Evolutionary conservation across 768 basidiomycete genomes (phyloP).

Genomic region (Coprinopsis strossmayeri): DNA sequence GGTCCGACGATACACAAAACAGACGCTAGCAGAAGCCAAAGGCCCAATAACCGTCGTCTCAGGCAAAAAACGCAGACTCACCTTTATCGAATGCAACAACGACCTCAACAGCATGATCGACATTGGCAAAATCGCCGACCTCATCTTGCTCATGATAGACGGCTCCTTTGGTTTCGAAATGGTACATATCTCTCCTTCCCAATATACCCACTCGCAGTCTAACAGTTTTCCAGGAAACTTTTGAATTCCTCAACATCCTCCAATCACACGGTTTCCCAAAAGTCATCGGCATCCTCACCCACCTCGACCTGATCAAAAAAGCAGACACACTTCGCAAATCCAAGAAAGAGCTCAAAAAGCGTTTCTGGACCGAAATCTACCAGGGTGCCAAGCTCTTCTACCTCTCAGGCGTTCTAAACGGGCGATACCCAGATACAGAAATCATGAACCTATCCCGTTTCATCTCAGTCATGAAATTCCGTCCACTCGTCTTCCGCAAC

Average conservation of each 20-base stretch:
- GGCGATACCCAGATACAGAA: conserved; percentile 95
- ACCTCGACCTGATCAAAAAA: conserved; percentile 96
- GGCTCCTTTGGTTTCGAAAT: conserved; percentile 98
- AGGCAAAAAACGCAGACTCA: conserved; percentile 89
- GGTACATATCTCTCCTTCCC: conserved; percentile 43
- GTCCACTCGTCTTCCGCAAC: conserved; percentile 94
- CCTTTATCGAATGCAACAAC: conserved; percentile 96
- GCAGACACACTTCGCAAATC: conserved; percentile 77
- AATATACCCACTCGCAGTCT: neutral
- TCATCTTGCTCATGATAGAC: conserved; percentile 96
- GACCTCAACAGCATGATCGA: conserved; percentile 99
- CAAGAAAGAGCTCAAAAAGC: conserved; percentile 93
- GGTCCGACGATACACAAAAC: conserved; percentile 89
- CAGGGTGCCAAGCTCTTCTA: conserved; percentile 98
- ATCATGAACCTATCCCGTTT: conserved; percentile 95
- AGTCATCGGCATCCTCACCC: conserved; percentile 93
- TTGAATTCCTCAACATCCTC: conserved; percentile 96
- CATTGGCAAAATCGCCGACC: conserved; percentile 92
- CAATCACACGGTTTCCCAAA: conserved; percentile 98
- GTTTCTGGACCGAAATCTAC: conserved; percentile 99
- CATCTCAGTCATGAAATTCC: conserved; percentile 97
- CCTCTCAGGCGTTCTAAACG: conserved; percentile 93
- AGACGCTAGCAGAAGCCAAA: conserved; percentile 80
- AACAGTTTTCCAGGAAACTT: conserved; percentile 69
- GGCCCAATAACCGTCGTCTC: conserved; percentile 94